These are phyloP conservation scores for Penicillium corylophilum DNA, from an alignment of 2,329 filamentous ascomycete genomes.

Conservation along the genomic window DNA sequence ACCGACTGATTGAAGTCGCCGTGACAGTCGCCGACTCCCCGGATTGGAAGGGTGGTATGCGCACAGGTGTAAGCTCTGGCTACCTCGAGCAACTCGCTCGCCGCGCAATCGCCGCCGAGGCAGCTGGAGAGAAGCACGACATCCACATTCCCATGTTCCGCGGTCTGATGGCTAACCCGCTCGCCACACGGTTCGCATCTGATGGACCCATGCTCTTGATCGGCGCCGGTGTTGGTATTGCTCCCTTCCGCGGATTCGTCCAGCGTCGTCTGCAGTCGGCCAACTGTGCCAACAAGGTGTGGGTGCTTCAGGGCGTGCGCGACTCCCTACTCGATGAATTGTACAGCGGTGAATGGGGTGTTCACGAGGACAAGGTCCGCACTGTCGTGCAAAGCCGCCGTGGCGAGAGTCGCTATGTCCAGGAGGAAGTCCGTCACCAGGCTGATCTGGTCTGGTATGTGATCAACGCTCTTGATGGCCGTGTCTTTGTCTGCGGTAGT, in stretches of 20 bases:
- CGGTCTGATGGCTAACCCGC: constrained; percentile 93
- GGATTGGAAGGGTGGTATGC: constrained; percentile 70
- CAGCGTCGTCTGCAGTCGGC: constrained; percentile 89
- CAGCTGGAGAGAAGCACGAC: constrained; percentile 50
- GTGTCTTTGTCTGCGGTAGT: constrained; percentile 94
- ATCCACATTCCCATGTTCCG: constrained; percentile 95
- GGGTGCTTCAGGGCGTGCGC: constrained; percentile 91
- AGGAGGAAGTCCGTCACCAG: constrained; percentile 88
- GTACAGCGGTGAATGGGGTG: constrained; percentile 94
- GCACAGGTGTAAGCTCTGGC: constrained; percentile 86
- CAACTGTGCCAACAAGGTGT: constrained; percentile 96
- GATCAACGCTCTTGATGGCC: constrained; percentile 91
- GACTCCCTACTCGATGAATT: constrained; percentile 94
- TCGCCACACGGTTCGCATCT: constrained; percentile 85
- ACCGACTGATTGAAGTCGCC: constrained; percentile 89
- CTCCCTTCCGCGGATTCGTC: constrained; percentile 96
- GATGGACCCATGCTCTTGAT: constrained; percentile 98
- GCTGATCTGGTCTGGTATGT: constrained; percentile 98
- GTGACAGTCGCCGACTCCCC: constrained; percentile 87
- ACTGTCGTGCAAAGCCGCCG: constrained; percentile 73
- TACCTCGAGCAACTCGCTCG: constrained; percentile 86
- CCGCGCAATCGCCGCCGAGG: constrained; percentile 67
- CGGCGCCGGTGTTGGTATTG: constrained; percentile 93
- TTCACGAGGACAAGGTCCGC: constrained; percentile 84
- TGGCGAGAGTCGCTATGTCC: constrained; percentile 85